Evolutionary conservation across 78 protist species (phyloP).

Genomic region (Mastigamoeba balamuthi): DNA sequence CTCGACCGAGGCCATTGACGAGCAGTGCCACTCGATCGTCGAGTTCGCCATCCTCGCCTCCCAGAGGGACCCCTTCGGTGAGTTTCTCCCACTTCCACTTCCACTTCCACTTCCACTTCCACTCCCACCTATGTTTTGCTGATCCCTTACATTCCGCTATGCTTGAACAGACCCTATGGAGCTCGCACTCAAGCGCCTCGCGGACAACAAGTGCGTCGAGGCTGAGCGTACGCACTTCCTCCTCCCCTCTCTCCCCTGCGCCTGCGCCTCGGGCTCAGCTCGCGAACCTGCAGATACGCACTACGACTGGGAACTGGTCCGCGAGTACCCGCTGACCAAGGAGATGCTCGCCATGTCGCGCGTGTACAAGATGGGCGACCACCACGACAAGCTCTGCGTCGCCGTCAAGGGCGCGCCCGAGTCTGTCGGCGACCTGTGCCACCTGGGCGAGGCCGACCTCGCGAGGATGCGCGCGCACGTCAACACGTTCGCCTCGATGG

Average conservation of each 20-base stretch:
- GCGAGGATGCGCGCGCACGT: background rate
- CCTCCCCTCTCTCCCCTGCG: no score
- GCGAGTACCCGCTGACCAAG: background rate
- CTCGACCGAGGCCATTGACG: no score
- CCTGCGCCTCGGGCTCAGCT: background rate
- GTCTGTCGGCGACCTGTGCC: background rate
- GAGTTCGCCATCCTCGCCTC: background rate
- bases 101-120: no score
- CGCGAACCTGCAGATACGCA: background rate
- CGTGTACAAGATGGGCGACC: background rate
- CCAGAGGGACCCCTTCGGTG: background rate
- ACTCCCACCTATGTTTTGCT: no score
- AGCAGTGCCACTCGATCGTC: slow-evolving; percentile 13
- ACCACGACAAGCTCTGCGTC: background rate
- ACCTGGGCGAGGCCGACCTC: background rate
- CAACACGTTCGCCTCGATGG: background rate
- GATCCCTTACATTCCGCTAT: background rate
- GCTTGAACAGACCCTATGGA: background rate
- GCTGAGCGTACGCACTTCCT: no score
- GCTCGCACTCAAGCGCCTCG: background rate
- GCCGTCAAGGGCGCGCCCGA: background rate
- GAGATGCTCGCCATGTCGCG: background rate
- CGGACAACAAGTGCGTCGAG: background rate
- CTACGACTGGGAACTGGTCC: background rate
- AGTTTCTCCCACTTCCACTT: no score